These are phyloP conservation scores for Rhizophora mangle DNA, from an alignment of 345 rosid species.

Conservation along the genomic window DNA sequence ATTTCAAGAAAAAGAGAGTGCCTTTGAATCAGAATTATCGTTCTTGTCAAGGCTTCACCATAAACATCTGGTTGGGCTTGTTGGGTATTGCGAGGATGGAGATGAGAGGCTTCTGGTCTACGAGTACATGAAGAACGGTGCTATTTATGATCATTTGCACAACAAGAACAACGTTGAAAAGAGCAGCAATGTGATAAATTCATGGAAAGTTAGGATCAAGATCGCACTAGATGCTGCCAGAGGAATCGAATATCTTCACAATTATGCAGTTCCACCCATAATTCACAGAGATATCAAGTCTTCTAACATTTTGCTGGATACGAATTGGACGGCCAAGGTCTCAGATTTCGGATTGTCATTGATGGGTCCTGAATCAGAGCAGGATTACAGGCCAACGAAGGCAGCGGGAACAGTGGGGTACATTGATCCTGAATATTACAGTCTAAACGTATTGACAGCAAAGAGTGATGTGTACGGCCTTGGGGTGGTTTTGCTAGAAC, in stretches of 20 bases:
- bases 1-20: constrained; percentile 84
- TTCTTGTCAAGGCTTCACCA: constrained; percentile 88
- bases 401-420: constrained; percentile 91
- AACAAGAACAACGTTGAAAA: constrained; percentile 51
- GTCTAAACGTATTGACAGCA: constrained; percentile 68
- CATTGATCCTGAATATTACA: constrained; percentile 90
- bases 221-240: constrained; percentile 80
- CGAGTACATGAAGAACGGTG: constrained; percentile 88
- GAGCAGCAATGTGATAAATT: constrained; percentile 59
- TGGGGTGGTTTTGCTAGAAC: constrained; percentile 76
- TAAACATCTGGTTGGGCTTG: constrained; percentile 81
- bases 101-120: constrained; percentile 86
- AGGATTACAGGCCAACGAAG: constrained; percentile 47
- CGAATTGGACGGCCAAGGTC: constrained; percentile 67
- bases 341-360: constrained; percentile 84
- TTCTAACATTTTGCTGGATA: constrained; percentile 72
- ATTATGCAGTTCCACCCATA: constrained; percentile 75
- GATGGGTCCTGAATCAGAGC: constrained; percentile 51
- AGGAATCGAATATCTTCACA: constrained; percentile 86
- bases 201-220: constrained; percentile 85
- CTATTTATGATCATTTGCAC: constrained; percentile 78
- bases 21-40: constrained; percentile 79
- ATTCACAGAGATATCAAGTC: constrained; percentile 92
- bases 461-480: constrained; percentile 91
- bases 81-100: constrained; percentile 78